phyloP scores from a whole-genome alignment of 2,329 filamentous ascomycete species.

The Onygenales sp. region DNA sequence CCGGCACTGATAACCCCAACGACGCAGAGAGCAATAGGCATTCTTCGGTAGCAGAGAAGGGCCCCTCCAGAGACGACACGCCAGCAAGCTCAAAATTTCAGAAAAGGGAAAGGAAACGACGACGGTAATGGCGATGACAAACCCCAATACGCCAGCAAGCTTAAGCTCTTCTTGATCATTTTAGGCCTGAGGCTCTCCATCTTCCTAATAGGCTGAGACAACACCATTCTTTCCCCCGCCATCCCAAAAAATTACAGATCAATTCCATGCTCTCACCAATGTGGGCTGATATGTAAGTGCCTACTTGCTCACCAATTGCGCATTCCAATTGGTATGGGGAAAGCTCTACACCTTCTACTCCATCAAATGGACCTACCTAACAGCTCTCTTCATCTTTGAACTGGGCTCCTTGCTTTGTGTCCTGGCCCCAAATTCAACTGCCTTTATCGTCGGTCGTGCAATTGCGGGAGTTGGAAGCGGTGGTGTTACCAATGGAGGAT shows the following conservation, averaged over 20 bases:
- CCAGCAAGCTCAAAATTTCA: too few relatives aligned
- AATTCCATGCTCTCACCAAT: constrained; percentile 1
- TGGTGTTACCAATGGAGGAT: constrained; percentile 15
- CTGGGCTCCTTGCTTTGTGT: constrained; percentile 20
- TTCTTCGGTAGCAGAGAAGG: background rate
- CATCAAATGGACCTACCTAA: constrained; percentile 22
- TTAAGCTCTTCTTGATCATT: constrained; percentile 15
- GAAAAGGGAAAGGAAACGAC: background rate
- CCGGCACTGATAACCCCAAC: too few relatives aligned
- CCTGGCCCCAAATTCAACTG: constrained; percentile 18
- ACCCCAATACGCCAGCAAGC: constrained; percentile 11
- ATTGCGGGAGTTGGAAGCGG: constrained; percentile 20
- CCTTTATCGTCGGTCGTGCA: constrained; percentile 22
- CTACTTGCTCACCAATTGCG: background rate
- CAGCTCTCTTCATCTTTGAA: constrained; percentile 21
- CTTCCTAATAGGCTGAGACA: constrained; percentile 16
- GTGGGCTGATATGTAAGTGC: constrained; percentile 5
- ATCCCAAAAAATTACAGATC: constrained; percentile 4
- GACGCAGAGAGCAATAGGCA: too few relatives aligned
- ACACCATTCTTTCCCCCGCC: constrained; percentile 2
- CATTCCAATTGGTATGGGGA: constrained; percentile 13
- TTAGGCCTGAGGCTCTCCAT: constrained; percentile 12
- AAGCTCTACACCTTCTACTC: constrained; percentile 17
- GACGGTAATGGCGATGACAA: background rate
- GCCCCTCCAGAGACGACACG: background rate